phyloP scores from a whole-genome alignment of 441 rosid species.

The Raphanus hybrid region DNA sequence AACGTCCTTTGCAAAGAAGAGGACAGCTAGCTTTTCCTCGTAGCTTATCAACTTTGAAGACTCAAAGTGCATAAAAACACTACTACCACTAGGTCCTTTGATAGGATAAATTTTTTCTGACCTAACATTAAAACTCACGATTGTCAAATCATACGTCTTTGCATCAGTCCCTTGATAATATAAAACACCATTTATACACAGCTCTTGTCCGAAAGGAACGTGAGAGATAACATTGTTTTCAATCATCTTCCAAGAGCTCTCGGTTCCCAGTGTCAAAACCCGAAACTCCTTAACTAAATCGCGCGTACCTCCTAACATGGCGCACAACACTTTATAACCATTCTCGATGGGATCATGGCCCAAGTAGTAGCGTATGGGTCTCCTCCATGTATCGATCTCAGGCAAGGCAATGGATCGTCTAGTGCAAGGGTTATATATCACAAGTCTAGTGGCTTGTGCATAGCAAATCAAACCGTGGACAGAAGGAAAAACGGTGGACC shows the following conservation, averaged over 20 bases:
- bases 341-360: neutral
- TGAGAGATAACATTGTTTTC: neutral
- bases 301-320: neutral
- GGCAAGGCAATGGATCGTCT: conserved; percentile 10
- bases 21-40: neutral
- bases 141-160: neutral
- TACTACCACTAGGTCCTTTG: neutral
- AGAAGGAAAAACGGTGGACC: neutral
- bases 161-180: neutral
- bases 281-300: neutral
- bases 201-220: neutral
- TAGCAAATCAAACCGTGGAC: conserved; percentile 10
- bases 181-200: neutral
- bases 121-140: conserved; percentile 7
- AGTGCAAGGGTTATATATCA: neutral
- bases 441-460: neutral
- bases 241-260: neutral
- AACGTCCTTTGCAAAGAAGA: neutral
- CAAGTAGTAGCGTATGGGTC: neutral
- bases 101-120: neutral
- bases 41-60: neutral
- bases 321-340: neutral
- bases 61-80: too few relatives aligned
- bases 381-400: neutral
- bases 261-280: neutral